phyloP scores from a whole-genome alignment of 2,329 filamentous ascomycete species.

The Monilinia aucupariae region DNA sequence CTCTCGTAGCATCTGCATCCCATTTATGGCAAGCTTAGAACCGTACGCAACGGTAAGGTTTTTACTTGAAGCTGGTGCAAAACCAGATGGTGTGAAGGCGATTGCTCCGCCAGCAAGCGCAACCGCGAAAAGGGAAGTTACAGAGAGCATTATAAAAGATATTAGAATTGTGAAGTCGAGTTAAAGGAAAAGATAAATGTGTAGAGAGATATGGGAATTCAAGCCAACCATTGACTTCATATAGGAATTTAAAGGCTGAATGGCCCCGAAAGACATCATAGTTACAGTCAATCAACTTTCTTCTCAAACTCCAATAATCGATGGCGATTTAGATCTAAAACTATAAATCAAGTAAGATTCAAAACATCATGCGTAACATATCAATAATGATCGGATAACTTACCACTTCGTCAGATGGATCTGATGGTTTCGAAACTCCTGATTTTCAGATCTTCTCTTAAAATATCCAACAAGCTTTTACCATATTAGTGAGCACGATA shows the following conservation, averaged over 20 bases:
- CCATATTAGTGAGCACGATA: not conserved
- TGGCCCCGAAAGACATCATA: not conserved
- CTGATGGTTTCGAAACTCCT: not conserved
- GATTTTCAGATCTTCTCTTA: not conserved
- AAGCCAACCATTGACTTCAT: not conserved
- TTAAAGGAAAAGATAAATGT: not conserved
- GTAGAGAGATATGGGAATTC: not conserved
- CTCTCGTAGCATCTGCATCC: slow-evolving; percentile 26
- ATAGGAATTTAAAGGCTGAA: not conserved
- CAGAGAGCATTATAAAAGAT: slow-evolving; percentile 23
- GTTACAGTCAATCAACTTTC: not conserved
- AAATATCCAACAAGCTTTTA: not conserved
- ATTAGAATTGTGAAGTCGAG: not conserved
- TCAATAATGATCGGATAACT: not conserved
- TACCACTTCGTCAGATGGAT: not conserved
- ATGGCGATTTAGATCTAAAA: not conserved
- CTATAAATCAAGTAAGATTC: not conserved
- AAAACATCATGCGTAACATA: slow-evolving; percentile 3
- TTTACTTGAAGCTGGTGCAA: slow-evolving; percentile 25
- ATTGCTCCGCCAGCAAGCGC: slow-evolving; percentile 27
- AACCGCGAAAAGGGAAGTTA: slow-evolving; percentile 22
- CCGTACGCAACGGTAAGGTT: slow-evolving; percentile 30
- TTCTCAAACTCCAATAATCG: not conserved
- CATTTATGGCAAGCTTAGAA: slow-evolving; percentile 27
- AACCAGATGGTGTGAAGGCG: slow-evolving; percentile 30